Evolutionary conservation across 495 filamentous ascomycete genomes (phyloP).

Genomic region (Lasiosphaeria hispida): DNA sequence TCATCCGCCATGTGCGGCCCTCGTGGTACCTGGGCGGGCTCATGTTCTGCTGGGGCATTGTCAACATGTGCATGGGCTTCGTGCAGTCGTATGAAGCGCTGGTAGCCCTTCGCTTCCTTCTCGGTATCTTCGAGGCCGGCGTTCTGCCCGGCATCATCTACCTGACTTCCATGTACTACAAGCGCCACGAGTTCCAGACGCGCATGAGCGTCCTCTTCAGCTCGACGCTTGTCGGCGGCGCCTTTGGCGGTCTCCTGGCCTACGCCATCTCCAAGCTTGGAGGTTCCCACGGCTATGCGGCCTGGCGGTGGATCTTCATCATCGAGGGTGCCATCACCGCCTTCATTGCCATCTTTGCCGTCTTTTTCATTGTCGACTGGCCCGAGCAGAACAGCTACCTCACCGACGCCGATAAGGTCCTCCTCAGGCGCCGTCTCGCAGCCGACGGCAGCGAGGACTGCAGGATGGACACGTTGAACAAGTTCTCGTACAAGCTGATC

Average conservation of each 20-base stretch:
- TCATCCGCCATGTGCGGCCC: constrained; percentile 58
- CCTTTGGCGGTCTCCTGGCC: constrained; percentile 64
- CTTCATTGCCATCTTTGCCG: constrained; percentile 46
- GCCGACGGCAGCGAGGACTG: constrained; percentile 61
- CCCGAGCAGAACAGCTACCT: constrained; percentile 56
- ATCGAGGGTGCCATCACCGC: constrained; percentile 62
- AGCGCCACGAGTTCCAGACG: constrained; percentile 60
- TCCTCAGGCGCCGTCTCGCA: constrained; percentile 49
- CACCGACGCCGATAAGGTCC: constrained; percentile 49
- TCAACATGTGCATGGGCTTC: constrained; percentile 41
- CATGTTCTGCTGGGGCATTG: constrained; percentile 41
- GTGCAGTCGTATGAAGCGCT: constrained; percentile 36
- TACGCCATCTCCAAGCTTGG: constrained; percentile 52
- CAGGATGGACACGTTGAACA: constrained; percentile 63
- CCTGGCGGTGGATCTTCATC: constrained; percentile 64
- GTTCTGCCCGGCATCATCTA: constrained; percentile 67
- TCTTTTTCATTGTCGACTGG: constrained; percentile 55
- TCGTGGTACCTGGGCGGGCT: constrained; percentile 59
- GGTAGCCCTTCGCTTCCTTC: constrained; percentile 45
- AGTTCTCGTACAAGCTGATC: constrained; percentile 62
- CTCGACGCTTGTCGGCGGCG: constrained; percentile 61
- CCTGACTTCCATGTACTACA: constrained; percentile 65
- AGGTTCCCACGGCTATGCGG: constrained; percentile 40
- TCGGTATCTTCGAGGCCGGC: constrained; percentile 64
- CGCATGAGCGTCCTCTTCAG: constrained; percentile 68